Percentiles rank a stretch among this genome's conserved stretches.
Evolutionary conservation across 2,329 filamentous ascomycete genomes (phyloP).

Genomic region (Aspergillus oerlinghausenensis): DNA sequence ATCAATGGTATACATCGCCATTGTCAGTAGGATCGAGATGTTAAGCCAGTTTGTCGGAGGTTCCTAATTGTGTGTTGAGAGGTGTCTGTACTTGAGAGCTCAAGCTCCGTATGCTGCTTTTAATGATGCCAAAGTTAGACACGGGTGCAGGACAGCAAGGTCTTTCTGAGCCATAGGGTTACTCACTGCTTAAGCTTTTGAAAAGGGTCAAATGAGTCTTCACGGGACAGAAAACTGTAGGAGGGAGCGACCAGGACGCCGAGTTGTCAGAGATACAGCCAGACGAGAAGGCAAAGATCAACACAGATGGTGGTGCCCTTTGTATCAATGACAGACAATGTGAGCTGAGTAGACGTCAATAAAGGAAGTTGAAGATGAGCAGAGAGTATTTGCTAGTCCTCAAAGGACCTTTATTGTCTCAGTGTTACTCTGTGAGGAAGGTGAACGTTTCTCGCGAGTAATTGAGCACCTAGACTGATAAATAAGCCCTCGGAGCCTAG

Average conservation of each 20-base stretch:
- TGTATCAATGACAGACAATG: not conserved
- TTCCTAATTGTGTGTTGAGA: not conserved
- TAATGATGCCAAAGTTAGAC: not conserved
- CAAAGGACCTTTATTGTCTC: not conserved
- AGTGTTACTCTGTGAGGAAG: not conserved
- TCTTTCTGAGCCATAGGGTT: not conserved
- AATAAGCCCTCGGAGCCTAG: not conserved
- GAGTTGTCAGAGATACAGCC: not conserved
- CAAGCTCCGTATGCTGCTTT: not conserved
- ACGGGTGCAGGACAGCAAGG: not conserved
- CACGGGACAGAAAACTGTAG: not conserved
- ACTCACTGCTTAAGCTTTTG: not conserved
- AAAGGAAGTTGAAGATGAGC: not conserved
- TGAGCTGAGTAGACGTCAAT: not conserved
- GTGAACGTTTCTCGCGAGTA: not conserved
- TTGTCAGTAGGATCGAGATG: conserved; percentile 1
- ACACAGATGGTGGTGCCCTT: not conserved
- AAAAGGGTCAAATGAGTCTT: not conserved
- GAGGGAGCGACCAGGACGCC: not conserved
- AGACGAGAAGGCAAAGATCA: not conserved
- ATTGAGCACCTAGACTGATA: not conserved
- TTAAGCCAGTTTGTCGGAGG: not conserved
- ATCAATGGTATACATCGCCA: conserved; percentile 20
- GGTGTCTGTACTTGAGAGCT: not conserved
- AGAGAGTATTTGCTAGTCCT: not conserved